These are phyloP conservation scores for Neofusicoccum parvum DNA, from an alignment of 2,329 filamentous ascomycete species.

Conservation along the genomic window DNA sequence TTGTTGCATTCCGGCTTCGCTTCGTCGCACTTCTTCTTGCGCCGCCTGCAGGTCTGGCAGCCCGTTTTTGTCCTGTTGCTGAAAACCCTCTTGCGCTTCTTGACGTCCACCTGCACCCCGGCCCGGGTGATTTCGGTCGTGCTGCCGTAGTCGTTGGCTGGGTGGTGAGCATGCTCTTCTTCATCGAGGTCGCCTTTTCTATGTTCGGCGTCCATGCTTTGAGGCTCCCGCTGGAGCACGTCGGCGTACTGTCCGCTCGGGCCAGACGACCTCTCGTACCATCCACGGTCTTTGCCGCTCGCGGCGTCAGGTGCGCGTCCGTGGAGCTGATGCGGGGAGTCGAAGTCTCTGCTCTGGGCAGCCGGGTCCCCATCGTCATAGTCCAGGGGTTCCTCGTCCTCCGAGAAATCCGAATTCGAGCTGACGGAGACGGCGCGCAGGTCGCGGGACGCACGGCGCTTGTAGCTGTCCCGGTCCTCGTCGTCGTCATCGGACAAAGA, in stretches of 20 bases:
- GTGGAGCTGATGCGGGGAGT: slow-evolving; percentile 29
- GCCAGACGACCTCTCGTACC: slow-evolving; percentile 27
- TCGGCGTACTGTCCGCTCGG: slow-evolving; percentile 30
- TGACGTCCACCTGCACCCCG: slow-evolving; percentile 50
- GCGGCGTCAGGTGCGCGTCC: background rate
- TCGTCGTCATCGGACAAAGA: slow-evolving; percentile 58
- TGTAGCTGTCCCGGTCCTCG: background rate
- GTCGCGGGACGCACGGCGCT: slow-evolving; percentile 36
- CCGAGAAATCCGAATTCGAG: background rate
- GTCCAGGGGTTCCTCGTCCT: slow-evolving; percentile 18
- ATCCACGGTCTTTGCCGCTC: background rate
- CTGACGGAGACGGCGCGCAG: slow-evolving; percentile 24
- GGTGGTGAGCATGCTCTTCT: slow-evolving; percentile 23
- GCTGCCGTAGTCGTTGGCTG: slow-evolving; percentile 20
- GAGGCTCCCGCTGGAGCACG: slow-evolving; percentile 31
- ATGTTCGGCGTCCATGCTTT: slow-evolving; percentile 26
- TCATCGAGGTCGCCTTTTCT: slow-evolving; percentile 20
- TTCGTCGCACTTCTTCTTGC: slow-evolving; percentile 99
- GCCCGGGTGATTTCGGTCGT: slow-evolving; percentile 43
- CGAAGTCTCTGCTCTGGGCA: slow-evolving; percentile 26
- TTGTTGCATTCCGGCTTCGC: slow-evolving; percentile 90
- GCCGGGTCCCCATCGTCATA: slow-evolving; percentile 15
- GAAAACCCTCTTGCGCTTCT: slow-evolving; percentile 41
- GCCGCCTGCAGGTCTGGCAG: slow-evolving; percentile 84
- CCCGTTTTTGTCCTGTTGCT: slow-evolving; percentile 89